Evolutionary conservation across 768 basidiomycete species (phyloP).

Genomic region (Chalciporus piperatus): DNA sequence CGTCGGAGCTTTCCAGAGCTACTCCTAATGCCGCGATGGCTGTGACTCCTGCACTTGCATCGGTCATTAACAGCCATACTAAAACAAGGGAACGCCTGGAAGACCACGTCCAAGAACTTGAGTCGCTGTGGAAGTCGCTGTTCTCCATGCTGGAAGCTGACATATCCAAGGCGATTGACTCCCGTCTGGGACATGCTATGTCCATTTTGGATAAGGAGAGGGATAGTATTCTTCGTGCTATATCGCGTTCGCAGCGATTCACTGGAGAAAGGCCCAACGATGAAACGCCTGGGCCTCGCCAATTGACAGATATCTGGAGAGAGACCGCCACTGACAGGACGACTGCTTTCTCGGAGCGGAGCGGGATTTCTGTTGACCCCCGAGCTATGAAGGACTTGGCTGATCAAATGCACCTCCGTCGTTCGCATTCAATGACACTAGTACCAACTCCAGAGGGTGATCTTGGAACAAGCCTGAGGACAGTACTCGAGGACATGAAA

Average conservation of each 20-base stretch:
- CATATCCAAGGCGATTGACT: slow-evolving; percentile 38
- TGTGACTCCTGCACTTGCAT: slow-evolving; percentile 45
- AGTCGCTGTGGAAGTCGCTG: slow-evolving; percentile 45
- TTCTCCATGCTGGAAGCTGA: slow-evolving; percentile 42
- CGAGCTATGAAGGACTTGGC: slow-evolving; percentile 4
- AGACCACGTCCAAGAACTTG: slow-evolving; percentile 38
- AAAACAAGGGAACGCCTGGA: slow-evolving; percentile 43
- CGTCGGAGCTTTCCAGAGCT: slow-evolving; percentile 44
- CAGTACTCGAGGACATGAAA: slow-evolving; percentile 46
- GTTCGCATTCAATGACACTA: slow-evolving; percentile 9
- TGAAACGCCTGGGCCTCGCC: slow-evolving; percentile 9
- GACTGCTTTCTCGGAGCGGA: slow-evolving; percentile 12
- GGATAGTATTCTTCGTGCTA: slow-evolving; percentile 20
- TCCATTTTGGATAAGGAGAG: slow-evolving; percentile 32
- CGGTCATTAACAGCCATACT: slow-evolving; percentile 41
- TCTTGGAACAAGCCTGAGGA: slow-evolving; percentile 26
- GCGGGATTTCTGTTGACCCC: slow-evolving; percentile 6
- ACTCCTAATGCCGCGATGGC: slow-evolving; percentile 40
- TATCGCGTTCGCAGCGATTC: slow-evolving; percentile 19
- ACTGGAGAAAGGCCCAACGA: slow-evolving; percentile 3
- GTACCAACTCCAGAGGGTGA: slow-evolving; percentile 18
- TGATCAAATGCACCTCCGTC: slow-evolving; percentile 13
- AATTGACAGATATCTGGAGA: slow-evolving; percentile 11
- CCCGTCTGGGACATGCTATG: slow-evolving; percentile 32
- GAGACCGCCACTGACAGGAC: slow-evolving; percentile 13